phyloP scores from a whole-genome alignment of 139 green algal species.

The Chlorella sp. region DNA sequence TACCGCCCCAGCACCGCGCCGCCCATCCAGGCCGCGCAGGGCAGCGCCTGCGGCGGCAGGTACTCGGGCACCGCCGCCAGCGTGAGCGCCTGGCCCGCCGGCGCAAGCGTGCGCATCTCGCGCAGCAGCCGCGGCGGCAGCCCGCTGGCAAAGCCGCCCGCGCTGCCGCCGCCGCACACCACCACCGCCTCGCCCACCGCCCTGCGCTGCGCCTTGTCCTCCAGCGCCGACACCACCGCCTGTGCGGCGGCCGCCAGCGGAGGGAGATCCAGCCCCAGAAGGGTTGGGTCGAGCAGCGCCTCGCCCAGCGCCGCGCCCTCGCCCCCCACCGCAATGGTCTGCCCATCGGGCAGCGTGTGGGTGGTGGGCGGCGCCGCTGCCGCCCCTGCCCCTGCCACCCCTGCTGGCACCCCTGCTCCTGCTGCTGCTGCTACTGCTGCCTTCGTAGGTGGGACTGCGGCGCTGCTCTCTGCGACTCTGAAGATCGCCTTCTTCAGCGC shows the following conservation, averaged over 20 bases:
- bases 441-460: not conserved
- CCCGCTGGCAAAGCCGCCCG: conserved; percentile 41
- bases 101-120: conserved; percentile 43
- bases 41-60: conserved; percentile 65
- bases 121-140: conserved; percentile 44
- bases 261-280: conserved; percentile 31
- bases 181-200: conserved; percentile 46
- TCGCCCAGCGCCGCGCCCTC: conserved; percentile 44
- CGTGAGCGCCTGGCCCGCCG: conserved; percentile 24
- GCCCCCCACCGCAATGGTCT: conserved; percentile 42
- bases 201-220: conserved; percentile 5
- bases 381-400: not conserved
- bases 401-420: conserved; percentile 6
- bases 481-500: not conserved
- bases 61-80: conserved; percentile 64
- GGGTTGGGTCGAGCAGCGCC: conserved; percentile 50
- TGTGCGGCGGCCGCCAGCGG: conserved; percentile 35
- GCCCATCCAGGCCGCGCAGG: conserved; percentile 78
- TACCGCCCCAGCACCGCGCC: conserved; percentile 86
- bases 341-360: conserved; percentile 65
- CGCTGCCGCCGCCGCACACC: conserved; percentile 57
- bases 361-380: not conserved
- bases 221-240: not conserved
- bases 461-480: not conserved
- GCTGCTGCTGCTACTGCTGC: not conserved